phyloP scores from a whole-genome alignment of 768 basidiomycete genomes.

The Mycena rosella region DNA sequence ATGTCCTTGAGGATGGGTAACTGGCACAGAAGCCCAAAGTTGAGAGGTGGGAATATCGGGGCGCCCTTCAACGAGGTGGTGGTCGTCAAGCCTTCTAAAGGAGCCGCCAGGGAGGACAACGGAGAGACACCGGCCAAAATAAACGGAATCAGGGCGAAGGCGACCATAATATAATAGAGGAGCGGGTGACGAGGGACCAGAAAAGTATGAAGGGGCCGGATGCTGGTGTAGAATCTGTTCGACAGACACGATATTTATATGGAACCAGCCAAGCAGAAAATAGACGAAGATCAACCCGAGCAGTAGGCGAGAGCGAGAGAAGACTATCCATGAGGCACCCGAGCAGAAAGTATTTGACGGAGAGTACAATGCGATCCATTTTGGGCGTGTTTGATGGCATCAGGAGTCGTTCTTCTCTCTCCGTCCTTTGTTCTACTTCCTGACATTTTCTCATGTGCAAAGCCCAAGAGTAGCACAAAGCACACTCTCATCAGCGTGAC shows the following conservation, averaged over 20 bases:
- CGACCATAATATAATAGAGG: constrained; percentile 30
- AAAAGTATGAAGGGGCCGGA: constrained; percentile 11
- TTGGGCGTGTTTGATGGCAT: constrained; percentile 3
- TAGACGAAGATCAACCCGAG: constrained; percentile 18
- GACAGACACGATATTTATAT: constrained; percentile 22
- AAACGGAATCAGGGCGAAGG: constrained; percentile 41
- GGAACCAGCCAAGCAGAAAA: constrained; percentile 24
- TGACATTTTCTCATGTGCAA: constrained; percentile 9
- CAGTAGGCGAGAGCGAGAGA: constrained; percentile 11
- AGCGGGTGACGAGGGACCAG: constrained; percentile 17
- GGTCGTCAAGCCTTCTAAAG: constrained; percentile 28
- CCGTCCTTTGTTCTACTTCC: constrained; percentile 15
- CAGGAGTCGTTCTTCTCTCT: constrained; percentile 7
- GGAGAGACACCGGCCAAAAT: constrained; percentile 52
- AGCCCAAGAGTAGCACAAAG: background rate
- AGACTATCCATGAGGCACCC: constrained; percentile 26
- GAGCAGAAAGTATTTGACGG: constrained; percentile 15
- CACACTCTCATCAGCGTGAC: background rate
- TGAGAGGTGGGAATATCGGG: constrained; percentile 51
- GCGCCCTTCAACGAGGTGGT: constrained; percentile 27
- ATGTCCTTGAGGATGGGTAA: constrained; percentile 55
- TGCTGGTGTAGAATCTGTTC: constrained; percentile 15
- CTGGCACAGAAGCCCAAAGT: constrained; percentile 61
- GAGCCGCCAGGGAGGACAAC: constrained; percentile 52
- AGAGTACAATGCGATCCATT: constrained; percentile 20